phyloP scores from a whole-genome alignment of 2,329 filamentous ascomycete genomes.

The Waltergamsia citrina region DNA sequence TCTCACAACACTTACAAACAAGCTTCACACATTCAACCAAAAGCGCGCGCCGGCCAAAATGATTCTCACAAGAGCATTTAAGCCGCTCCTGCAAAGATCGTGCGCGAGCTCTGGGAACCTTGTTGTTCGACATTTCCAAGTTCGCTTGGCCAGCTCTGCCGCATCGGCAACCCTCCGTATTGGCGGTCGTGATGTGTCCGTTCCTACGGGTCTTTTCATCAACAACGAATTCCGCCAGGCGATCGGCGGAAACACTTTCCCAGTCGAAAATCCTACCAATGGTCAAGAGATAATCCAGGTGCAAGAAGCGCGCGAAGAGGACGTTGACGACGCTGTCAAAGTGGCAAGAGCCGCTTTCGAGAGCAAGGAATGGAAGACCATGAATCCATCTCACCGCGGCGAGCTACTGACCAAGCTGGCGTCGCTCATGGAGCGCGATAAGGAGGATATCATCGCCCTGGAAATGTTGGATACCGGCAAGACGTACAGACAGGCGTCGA shows the following conservation, averaged over 20 bases:
- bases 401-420: slow-evolving; percentile 58
- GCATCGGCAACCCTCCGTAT: background rate
- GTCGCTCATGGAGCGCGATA: slow-evolving; percentile 56
- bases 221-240: slow-evolving; percentile 10
- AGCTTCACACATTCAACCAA: too few relatives aligned
- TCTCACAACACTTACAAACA: too few relatives aligned
- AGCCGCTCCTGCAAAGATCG: too few relatives aligned
- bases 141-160: background rate
- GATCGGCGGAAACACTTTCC: slow-evolving; percentile 6
- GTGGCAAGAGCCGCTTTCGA: slow-evolving; percentile 55
- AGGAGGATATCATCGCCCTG: slow-evolving; percentile 27
- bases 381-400: slow-evolving; percentile 54
- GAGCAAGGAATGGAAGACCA: slow-evolving; percentile 54
- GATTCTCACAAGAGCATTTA: too few relatives aligned
- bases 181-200: background rate
- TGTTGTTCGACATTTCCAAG: too few relatives aligned
- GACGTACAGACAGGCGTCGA: slow-evolving; percentile 34
- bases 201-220: slow-evolving; percentile 11
- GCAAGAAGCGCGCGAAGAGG: slow-evolving; percentile 6
- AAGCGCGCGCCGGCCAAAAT: too few relatives aligned
- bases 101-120: too few relatives aligned
- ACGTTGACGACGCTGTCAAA: slow-evolving; percentile 11
- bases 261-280: slow-evolving; percentile 9
- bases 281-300: slow-evolving; percentile 8
- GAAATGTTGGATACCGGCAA: slow-evolving; percentile 68